Evolutionary conservation across 2,329 filamentous ascomycete species (phyloP).

Genomic region (Diplodia mutila): DNA sequence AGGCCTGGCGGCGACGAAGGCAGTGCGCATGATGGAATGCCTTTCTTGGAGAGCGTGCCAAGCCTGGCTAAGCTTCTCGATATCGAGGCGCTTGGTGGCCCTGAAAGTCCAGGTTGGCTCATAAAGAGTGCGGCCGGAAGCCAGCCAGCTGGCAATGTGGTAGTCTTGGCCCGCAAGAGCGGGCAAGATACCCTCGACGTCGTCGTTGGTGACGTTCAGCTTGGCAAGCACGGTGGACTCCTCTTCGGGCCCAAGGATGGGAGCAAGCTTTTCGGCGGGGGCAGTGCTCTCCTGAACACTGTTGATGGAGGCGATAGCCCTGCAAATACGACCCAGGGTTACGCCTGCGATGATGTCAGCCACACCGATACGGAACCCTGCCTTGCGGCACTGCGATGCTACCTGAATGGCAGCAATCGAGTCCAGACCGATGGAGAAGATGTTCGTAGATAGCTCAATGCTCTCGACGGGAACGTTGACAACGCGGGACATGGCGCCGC

Average conservation of each 20-base stretch:
- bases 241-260: background rate
- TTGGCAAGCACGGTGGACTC: conserved; percentile 4
- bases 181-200: conserved; percentile 20
- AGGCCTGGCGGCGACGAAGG: conserved; percentile 36
- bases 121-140: conserved; percentile 18
- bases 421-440: conserved; percentile 26
- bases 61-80: conserved; percentile 32
- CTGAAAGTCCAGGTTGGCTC: conserved; percentile 26
- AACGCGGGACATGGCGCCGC: conserved; percentile 20
- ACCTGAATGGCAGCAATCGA: conserved; percentile 26
- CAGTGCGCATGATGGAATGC: conserved; percentile 41
- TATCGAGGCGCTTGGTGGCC: conserved; percentile 30
- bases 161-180: conserved; percentile 25
- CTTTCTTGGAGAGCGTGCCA: conserved; percentile 39
- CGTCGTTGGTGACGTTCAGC: background rate
- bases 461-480: conserved; percentile 16
- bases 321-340: conserved; percentile 24
- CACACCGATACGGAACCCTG: conserved; percentile 21
- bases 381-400: conserved; percentile 18
- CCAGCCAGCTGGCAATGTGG: conserved; percentile 22
- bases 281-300: background rate
- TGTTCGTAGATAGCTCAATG: conserved; percentile 25
- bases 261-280: background rate
- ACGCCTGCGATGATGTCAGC: conserved; percentile 25
- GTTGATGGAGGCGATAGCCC: background rate